Conservation (phyloP, 139 green algal species). For the Desmodesmus armatus region DNA sequence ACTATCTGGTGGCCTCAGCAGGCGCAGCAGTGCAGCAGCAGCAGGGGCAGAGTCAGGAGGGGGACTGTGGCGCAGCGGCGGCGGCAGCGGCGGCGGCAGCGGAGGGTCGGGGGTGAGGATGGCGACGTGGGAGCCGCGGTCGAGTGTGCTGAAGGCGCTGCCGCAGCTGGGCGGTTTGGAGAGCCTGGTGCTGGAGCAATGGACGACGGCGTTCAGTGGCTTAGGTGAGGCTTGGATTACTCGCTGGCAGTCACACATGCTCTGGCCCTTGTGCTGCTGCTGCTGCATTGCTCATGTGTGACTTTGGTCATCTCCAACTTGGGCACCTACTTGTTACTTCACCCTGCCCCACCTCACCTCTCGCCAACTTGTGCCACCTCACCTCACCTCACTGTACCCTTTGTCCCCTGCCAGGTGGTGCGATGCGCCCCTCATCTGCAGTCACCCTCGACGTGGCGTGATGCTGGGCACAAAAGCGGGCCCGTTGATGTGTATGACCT, state of each 20-base stretch:
- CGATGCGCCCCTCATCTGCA: no score
- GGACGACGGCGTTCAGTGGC: no score
- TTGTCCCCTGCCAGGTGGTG: no score
- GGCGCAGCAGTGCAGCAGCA: conserved; percentile 1
- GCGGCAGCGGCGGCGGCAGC: neutral
- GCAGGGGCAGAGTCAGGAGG: neutral
- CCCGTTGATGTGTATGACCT: no score
- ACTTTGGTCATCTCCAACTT: neutral
- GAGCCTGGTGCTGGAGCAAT: neutral
- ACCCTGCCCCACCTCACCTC: neutral
- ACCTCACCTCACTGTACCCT: no score
- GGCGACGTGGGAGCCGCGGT: neutral
- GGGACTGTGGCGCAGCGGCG: neutral
- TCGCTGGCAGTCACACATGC: no score
- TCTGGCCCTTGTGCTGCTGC: no score
- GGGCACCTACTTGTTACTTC: neutral
- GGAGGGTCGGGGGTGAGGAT: neutral
- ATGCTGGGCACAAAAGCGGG: no score
- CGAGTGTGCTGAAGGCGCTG: neutral
- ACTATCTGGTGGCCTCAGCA: neutral
- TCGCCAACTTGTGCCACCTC: no score
- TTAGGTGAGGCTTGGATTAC: no score
- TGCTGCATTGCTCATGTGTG: no score
- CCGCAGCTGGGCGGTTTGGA: neutral
- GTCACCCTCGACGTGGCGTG: no score